Evolutionary conservation across 495 filamentous ascomycete genomes (phyloP), one percentile per base, ranked within the genome.

Genomic region (Cryomyces minteri): DNA sequence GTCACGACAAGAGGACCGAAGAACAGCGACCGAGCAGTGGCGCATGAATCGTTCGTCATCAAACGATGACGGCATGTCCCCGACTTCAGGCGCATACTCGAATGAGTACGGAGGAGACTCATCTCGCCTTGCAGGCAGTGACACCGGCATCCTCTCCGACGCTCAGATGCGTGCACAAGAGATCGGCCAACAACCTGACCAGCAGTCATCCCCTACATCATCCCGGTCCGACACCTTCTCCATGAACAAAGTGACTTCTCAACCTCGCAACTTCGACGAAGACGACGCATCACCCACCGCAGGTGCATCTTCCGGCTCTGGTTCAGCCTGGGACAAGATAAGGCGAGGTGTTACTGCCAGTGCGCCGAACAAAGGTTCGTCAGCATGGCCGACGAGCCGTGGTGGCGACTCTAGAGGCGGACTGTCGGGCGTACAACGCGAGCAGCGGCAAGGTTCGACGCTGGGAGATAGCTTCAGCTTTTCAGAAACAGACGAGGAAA

Each of bases 391-490:
- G 12, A 9, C 9, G 34, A 29, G 40, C 8, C 11, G 40, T 12
- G n/a, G 28, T 8, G 28, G 25, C 40, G 34, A 9, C 8, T 37
- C 34, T 1, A 9, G 34, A 9, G 40, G 40, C 8, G 49, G 44
- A 4, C 43, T 48, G 44, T 41, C 43, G n/a, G 40, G 32, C 28
- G 37, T 9, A 7, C 38, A 48, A 28, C 10, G 30, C 6, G 47
- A 36, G 12, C 31, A 45, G 29, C 4, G 14, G 32, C 18, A 32
- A 31, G 29, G 32, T 30, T 31, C 45, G 8, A 32, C 45, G 7
- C 6, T 31, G 4, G 43, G 56, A 1, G 67, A 72, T 42, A 60
- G 58, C 37, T 71, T 70, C 48, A 47, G 61, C 28, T 71, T 67
- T 43, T 62, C 63, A 6, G 53, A 41, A 0, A 52, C 50, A 4